phyloP scores from a whole-genome alignment of 2,329 filamentous ascomycete species.

The Davidsoniella australis region DNA sequence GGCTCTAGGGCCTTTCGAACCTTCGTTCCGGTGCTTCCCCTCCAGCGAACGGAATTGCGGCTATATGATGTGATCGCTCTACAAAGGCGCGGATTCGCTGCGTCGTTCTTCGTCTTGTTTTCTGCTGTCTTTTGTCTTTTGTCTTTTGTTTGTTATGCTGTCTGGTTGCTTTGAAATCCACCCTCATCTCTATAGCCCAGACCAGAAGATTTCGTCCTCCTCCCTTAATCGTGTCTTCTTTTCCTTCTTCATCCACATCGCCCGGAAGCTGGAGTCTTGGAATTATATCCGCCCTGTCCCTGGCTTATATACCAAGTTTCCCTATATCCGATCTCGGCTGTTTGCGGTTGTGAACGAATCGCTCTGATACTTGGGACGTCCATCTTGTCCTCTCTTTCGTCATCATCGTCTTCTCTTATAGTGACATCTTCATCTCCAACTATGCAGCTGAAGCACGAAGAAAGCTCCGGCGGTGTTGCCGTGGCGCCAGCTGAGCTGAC shows the following conservation, averaged over 20 bases:
- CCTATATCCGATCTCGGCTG: too few species aligned
- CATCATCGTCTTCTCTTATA: neutral
- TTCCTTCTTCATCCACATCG: neutral
- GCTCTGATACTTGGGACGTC: neutral
- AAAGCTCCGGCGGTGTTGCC: constrained; percentile 12
- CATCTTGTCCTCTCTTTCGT: neutral
- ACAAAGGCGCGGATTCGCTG: neutral
- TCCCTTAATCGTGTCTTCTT: neutral
- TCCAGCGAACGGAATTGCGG: neutral
- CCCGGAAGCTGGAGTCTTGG: too few species aligned
- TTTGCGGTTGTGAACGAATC: too few species aligned
- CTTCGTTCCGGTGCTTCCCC: neutral
- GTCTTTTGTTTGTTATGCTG: neutral
- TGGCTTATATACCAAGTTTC: neutral
- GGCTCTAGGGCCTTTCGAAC: neutral
- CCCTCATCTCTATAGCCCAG: neutral
- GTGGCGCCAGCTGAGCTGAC: constrained; percentile 7
- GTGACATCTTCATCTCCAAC: neutral
- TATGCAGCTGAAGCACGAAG: constrained; percentile 14
- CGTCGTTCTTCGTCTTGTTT: neutral
- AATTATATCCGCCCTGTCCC: neutral
- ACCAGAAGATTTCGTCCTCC: neutral
- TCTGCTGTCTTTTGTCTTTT: neutral
- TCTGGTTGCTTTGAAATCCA: neutral
- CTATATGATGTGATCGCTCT: neutral